These are phyloP conservation scores for Flueggea neowawraea DNA, from an alignment of 441 rosid species.

Conservation along the genomic window DNA sequence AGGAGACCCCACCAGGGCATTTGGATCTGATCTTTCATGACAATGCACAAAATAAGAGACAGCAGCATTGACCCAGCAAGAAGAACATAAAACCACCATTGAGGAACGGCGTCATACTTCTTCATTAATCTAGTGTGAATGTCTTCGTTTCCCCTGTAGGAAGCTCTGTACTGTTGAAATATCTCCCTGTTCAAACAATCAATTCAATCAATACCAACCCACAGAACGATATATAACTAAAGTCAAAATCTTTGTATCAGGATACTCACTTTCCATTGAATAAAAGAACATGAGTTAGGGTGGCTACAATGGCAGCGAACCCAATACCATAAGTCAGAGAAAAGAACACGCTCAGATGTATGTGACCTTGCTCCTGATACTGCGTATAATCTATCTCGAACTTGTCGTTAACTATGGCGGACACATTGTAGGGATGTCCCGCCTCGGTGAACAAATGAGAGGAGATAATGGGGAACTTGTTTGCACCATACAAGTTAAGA, in stretches of 20 bases:
- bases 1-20: constrained; percentile 50
- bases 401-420: constrained; percentile 43
- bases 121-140: constrained; percentile 38
- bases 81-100: constrained; percentile 40
- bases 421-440: constrained; percentile 41
- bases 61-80: constrained; percentile 18
- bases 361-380: constrained; percentile 37
- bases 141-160: constrained; percentile 28
- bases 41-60: constrained; percentile 27
- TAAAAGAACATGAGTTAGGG: constrained; percentile 50
- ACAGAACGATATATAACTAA: background rate
- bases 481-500: constrained; percentile 36
- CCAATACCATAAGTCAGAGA: constrained; percentile 54
- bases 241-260: no score
- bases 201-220: background rate
- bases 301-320: constrained; percentile 49
- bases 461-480: constrained; percentile 58
- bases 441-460: constrained; percentile 40
- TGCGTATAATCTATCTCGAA: constrained; percentile 42
- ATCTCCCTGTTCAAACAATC: constrained; percentile 27
- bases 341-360: constrained; percentile 48
- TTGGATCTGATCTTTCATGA: constrained; percentile 31
- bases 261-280: constrained; percentile 58
- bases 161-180: constrained; percentile 24
- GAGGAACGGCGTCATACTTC: constrained; percentile 31